Evolutionary conservation across 768 basidiomycete genomes (phyloP).

Genomic region (Rhodotorula diobovata): DNA sequence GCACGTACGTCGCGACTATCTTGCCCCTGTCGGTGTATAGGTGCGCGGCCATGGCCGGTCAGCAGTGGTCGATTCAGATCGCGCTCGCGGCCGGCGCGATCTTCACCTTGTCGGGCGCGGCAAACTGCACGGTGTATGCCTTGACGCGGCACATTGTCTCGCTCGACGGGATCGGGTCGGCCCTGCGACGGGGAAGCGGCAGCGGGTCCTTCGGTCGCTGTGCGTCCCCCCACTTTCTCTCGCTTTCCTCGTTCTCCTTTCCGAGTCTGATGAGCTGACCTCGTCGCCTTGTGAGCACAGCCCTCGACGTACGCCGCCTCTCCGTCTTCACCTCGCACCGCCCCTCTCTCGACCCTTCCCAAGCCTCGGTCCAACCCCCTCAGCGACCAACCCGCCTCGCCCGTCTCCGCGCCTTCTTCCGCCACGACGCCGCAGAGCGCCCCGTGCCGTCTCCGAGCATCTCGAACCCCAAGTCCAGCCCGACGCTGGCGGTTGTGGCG

Average conservation of each 20-base stretch:
- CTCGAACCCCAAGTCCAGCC: background rate
- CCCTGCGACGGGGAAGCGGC: constrained; percentile 5
- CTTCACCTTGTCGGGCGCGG: constrained; percentile 16
- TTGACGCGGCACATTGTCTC: constrained; percentile 19
- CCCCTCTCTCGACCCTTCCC: background rate
- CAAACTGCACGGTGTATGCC: constrained; percentile 22
- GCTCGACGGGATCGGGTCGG: constrained; percentile 9
- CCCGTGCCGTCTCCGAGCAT: too few species aligned
- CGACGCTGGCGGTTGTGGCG: background rate
- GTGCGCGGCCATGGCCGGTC: constrained; percentile 16
- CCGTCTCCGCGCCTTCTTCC: background rate
- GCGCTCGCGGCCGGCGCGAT: constrained; percentile 12
- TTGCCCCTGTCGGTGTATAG: constrained; percentile 20
- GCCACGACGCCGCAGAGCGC: background rate
- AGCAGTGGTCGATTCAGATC: background rate
- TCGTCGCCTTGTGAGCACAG: background rate
- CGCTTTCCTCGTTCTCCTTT: background rate
- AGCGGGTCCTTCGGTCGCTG: background rate
- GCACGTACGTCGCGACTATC: constrained; percentile 27
- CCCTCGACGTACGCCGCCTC: background rate
- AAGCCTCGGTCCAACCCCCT: too few species aligned
- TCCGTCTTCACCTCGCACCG: background rate
- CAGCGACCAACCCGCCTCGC: background rate
- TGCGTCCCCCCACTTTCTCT: background rate
- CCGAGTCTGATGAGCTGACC: background rate